These are phyloP conservation scores for Ajuga chamaepitys DNA, from an alignment of 257 asterid species.

Conservation along the genomic window DNA sequence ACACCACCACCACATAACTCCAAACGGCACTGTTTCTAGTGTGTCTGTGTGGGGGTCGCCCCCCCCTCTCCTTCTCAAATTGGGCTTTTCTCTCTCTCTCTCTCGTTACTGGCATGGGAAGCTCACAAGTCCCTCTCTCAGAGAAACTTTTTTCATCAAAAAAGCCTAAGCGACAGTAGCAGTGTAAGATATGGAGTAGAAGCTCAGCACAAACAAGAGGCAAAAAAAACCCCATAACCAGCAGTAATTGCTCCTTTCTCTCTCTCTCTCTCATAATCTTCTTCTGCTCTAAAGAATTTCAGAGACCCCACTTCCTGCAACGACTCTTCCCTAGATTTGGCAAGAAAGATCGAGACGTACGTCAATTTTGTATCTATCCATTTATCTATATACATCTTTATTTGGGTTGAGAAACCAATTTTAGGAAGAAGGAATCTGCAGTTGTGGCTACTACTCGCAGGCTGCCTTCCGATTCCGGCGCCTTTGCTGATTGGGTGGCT, in stretches of 20 bases:
- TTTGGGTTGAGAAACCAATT: neutral
- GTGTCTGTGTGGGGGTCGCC: slow-evolving; percentile 13
- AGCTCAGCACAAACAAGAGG: slow-evolving; percentile 6
- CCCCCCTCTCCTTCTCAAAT: neutral
- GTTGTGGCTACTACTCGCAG: slow-evolving; percentile 71
- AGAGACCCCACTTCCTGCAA: slow-evolving; percentile 42
- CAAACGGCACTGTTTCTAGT: slow-evolving; percentile 2
- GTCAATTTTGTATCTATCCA: neutral
- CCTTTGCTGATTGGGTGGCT: slow-evolving; percentile 69
- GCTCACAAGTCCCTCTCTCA: slow-evolving; percentile 23
- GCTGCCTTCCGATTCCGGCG: slow-evolving; percentile 47
- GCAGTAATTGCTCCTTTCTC: neutral
- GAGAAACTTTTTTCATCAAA: slow-evolving; percentile 23
- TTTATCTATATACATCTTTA: neutral
- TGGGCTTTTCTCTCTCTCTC: slow-evolving; percentile 7
- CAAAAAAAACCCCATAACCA: slow-evolving; percentile 11
- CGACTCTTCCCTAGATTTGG: slow-evolving; percentile 12
- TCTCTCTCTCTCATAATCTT: slow-evolving; percentile 16
- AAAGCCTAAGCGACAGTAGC: slow-evolving; percentile 26
- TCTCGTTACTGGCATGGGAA: slow-evolving; percentile 23
- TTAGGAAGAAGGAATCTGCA: too few species aligned
- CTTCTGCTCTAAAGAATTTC: slow-evolving; percentile 38
- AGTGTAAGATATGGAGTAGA: slow-evolving; percentile 16
- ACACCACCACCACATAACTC: neutral
- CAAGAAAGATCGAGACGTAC: slow-evolving; percentile 19